A percentile compares a stretch with the other conserved stretches of the same genome.
Conservation (phyloP, 176 grass and related monocot genomes). For the Elaeis guineensis region DNA sequence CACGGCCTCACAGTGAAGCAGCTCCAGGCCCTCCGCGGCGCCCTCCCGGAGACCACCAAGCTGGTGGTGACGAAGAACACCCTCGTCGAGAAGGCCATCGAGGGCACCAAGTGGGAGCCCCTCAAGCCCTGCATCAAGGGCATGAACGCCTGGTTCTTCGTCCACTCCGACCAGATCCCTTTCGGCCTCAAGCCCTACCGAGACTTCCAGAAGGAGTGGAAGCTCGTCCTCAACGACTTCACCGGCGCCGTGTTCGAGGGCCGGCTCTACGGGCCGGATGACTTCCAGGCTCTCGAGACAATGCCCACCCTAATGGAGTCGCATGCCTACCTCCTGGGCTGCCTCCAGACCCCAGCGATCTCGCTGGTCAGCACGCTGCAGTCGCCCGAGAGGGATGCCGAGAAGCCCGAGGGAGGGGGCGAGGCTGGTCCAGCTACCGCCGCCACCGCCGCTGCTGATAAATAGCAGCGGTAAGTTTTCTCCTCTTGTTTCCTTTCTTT, state of each 20-base stretch:
- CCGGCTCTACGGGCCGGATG: constrained; percentile 63
- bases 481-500: too few relatives aligned
- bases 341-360: constrained; percentile 58
- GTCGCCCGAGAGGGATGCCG: constrained; percentile 51
- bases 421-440: too few relatives aligned
- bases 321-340: constrained; percentile 67
- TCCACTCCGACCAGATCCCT: constrained; percentile 88
- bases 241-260: constrained; percentile 88
- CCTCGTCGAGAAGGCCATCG: constrained; percentile 85
- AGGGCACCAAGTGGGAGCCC: constrained; percentile 70
- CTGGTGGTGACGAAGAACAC: constrained; percentile 83
- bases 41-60: constrained; percentile 53
- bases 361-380: constrained; percentile 61
- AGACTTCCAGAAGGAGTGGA: constrained; percentile 68
- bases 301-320: constrained; percentile 87
- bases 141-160: constrained; percentile 96
- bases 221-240: constrained; percentile 82
- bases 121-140: constrained; percentile 85
- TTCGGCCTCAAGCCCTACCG: constrained; percentile 75
- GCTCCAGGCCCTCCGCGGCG: constrained; percentile 64
- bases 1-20: constrained; percentile 88
- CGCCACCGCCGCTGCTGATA: too few relatives aligned
- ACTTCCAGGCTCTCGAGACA: constrained; percentile 79
- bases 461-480: too few relatives aligned
- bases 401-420: constrained; percentile 51